Percentiles rank a stretch among this genome's conserved stretches.
Conservation (phyloP, 768 basidiomycete genomes). For the Lentinula boryana region DNA sequence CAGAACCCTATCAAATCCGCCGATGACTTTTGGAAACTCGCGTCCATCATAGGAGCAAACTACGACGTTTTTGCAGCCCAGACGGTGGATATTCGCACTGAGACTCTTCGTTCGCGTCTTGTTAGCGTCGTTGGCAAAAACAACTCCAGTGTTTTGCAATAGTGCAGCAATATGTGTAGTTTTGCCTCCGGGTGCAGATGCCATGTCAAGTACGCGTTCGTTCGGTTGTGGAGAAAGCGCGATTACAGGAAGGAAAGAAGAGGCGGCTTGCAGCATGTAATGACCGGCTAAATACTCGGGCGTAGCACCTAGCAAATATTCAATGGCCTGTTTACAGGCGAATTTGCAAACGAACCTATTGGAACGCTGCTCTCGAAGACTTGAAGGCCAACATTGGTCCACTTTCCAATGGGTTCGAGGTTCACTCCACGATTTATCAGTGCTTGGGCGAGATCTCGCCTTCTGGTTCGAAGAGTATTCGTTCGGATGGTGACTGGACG, state of each 20-base stretch:
- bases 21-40: constrained; percentile 98
- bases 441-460: constrained; percentile 90
- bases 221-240: constrained; percentile 89
- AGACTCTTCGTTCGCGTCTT: constrained; percentile 94
- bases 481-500: constrained; percentile 97
- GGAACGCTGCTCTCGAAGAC: constrained; percentile 96
- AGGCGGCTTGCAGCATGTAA: constrained; percentile 99
- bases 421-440: constrained; percentile 95
- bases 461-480: constrained; percentile 89
- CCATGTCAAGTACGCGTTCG: constrained; percentile 97
- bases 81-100: constrained; percentile 91
- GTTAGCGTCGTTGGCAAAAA: constrained; percentile 96
- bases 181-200: constrained; percentile 97
- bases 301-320: constrained; percentile 61
- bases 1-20: constrained; percentile 96
- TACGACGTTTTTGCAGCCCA: constrained; percentile 97
- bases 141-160: constrained; percentile 94
- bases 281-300: constrained; percentile 99
- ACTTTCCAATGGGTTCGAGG: constrained; percentile 97
- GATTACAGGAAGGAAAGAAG: constrained; percentile 98
- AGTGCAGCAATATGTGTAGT: constrained; percentile 97
- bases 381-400: constrained; percentile 99
- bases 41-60: constrained; percentile 96
- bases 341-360: constrained; percentile 50
- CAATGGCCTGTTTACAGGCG: neutral